Conservation (phyloP, 1,284 basidiomycete species). For the Fistulinella staudtii region DNA sequence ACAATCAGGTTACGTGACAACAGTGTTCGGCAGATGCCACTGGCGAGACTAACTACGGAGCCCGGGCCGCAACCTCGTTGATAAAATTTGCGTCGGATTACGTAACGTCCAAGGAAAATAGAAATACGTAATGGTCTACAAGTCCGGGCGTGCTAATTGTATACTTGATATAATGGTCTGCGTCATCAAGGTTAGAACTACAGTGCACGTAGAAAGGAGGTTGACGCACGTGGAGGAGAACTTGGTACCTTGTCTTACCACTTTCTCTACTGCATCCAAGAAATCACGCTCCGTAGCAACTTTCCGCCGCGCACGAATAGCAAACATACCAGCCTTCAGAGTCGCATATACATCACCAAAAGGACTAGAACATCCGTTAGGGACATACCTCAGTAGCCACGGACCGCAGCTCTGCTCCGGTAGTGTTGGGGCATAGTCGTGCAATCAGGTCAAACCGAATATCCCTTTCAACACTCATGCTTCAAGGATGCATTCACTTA, state of each 20-base stretch:
- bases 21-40: too few relatives aligned
- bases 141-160: slow-evolving; percentile 48
- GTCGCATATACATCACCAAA: neutral
- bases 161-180: slow-evolving; percentile 71
- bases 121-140: slow-evolving; percentile 17
- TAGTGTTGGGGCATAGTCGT: slow-evolving; percentile 95
- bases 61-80: too few relatives aligned
- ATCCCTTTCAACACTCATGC: slow-evolving; percentile 96
- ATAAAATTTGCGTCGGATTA: too few relatives aligned
- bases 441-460: slow-evolving; percentile 99
- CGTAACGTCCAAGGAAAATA: slow-evolving; percentile 4
- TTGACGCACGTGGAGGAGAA: slow-evolving; percentile 56
- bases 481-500: slow-evolving; percentile 29
- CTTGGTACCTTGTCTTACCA: slow-evolving; percentile 96
- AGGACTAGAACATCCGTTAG: neutral
- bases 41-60: too few relatives aligned
- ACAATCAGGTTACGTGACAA: too few relatives aligned
- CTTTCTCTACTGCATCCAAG: slow-evolving; percentile 97
- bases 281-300: slow-evolving; percentile 98
- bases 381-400: slow-evolving; percentile 87
- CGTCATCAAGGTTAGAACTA: slow-evolving; percentile 13
- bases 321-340: slow-evolving; percentile 93
- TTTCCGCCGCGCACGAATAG: slow-evolving; percentile 94
- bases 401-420: slow-evolving; percentile 93
- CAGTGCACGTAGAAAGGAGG: neutral